Conservation (phyloP, 495 filamentous ascomycete species). For the Rostrohypoxylon terebratum region DNA sequence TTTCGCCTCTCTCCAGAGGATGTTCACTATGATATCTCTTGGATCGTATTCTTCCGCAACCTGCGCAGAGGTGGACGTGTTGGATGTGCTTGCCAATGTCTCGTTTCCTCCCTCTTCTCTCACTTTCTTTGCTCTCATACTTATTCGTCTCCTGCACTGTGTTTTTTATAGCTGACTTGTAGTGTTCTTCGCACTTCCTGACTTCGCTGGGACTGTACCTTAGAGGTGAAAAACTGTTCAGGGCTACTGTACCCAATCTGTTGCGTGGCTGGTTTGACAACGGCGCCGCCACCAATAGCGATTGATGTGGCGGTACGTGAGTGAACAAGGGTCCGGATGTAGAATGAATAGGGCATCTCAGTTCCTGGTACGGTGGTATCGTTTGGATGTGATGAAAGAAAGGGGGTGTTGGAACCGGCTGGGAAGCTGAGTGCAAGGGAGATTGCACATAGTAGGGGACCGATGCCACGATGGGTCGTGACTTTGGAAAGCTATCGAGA, state of each 20-base stretch:
- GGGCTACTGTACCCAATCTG: neutral
- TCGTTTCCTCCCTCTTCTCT: neutral
- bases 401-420: conserved; percentile 1
- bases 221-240: neutral
- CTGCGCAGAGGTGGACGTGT: conserved; percentile 41
- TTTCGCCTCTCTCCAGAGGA: conserved; percentile 42
- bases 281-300: neutral
- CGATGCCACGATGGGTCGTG: neutral
- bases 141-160: neutral
- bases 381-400: conserved; percentile 9
- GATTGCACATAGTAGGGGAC: neutral
- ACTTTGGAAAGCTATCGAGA: neutral
- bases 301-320: neutral
- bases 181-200: conserved; percentile 35
- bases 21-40: conserved; percentile 35
- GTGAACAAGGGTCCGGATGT: neutral
- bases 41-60: conserved; percentile 43
- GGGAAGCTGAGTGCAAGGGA: neutral
- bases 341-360: neutral
- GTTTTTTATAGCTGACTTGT: conserved; percentile 5
- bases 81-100: conserved; percentile 34
- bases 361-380: neutral
- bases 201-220: conserved; percentile 22
- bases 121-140: neutral
- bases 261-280: neutral